These are phyloP conservation scores for Alnus glutinosa DNA, from an alignment of 306 rosid species.

Conservation along the genomic window DNA sequence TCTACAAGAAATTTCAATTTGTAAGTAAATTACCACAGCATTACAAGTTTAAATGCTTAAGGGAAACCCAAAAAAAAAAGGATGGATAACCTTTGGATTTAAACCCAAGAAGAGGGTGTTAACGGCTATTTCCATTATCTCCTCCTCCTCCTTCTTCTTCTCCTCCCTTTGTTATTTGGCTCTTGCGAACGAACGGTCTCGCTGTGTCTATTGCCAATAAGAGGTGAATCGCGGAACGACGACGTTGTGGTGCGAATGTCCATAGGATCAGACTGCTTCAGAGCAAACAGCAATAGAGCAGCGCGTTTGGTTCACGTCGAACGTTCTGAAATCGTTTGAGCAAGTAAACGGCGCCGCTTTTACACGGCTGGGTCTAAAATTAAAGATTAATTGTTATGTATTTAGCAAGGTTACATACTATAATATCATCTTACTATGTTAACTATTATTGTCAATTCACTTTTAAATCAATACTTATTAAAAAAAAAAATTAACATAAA, in stretches of 20 bases:
- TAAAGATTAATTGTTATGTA: too few species aligned
- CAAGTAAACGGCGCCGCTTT: too few species aligned
- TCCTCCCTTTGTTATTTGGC: background rate
- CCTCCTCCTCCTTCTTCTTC: slow-evolving; percentile 1
- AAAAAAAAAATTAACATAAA: too few species aligned
- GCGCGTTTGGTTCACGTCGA: background rate
- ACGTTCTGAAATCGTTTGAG: too few species aligned
- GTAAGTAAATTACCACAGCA: background rate
- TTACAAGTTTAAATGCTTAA: slow-evolving; percentile 5
- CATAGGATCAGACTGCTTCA: too few species aligned
- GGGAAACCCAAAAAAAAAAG: background rate
- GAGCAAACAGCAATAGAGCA: background rate
- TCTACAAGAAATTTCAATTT: slow-evolving; percentile 33
- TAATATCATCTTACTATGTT: too few species aligned
- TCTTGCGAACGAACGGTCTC: background rate
- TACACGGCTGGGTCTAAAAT: too few species aligned
- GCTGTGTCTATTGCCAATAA: background rate
- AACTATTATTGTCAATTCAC: too few species aligned
- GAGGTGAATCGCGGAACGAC: background rate
- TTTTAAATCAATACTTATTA: too few species aligned
- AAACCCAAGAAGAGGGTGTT: slow-evolving; percentile 34
- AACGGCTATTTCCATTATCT: slow-evolving; percentile 46
- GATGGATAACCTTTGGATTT: slow-evolving; percentile 49
- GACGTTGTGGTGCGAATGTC: background rate
- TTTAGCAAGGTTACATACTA: too few species aligned